Evolutionary conservation across 768 basidiomycete species (phyloP).

Genomic region (Podaxis sp.): DNA sequence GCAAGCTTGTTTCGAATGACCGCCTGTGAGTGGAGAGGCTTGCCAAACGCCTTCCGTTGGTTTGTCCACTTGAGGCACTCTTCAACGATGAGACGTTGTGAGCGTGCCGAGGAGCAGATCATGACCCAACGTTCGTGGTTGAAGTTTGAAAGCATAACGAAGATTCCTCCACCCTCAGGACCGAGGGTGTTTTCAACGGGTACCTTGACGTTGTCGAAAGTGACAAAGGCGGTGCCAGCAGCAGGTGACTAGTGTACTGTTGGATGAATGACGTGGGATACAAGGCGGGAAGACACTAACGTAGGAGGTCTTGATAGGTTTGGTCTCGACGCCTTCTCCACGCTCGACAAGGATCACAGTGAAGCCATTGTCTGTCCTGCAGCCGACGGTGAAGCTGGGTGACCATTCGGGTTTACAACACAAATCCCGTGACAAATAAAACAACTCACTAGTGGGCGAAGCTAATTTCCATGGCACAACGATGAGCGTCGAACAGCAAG

Average conservation of each 20-base stretch:
- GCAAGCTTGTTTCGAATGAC: conserved; percentile 90
- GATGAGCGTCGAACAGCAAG: not conserved
- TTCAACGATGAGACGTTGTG: conserved; percentile 48
- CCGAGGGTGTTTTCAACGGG: conserved; percentile 86
- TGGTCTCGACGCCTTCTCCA: conserved; percentile 79
- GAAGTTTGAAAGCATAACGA: conserved; percentile 73
- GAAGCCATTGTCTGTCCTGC: conserved; percentile 67
- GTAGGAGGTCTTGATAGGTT: conserved; percentile 76
- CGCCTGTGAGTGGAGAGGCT: conserved; percentile 78
- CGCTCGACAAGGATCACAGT: conserved; percentile 88
- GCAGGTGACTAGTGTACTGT: conserved; percentile 51
- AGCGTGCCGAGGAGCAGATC: conserved; percentile 69
- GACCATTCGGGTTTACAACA: not conserved
- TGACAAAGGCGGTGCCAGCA: conserved; percentile 79
- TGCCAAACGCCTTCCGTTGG: conserved; percentile 90
- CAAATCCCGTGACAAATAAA: not conserved
- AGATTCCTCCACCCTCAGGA: conserved; percentile 67
- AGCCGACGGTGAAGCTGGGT: conserved; percentile 63
- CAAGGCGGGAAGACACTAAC: conserved; percentile 24
- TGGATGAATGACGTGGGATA: not conserved
- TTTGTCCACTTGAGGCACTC: conserved; percentile 59
- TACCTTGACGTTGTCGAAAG: conserved; percentile 80
- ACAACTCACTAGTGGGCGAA: conserved; percentile 43
- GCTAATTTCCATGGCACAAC: conserved; percentile 20
- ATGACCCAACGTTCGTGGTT: conserved; percentile 96